Evolutionary conservation across 352 stramenopile genomes (phyloP), one percentile per base, ranked within the genome.

Genomic region (Vaucheria bursata): DNA sequence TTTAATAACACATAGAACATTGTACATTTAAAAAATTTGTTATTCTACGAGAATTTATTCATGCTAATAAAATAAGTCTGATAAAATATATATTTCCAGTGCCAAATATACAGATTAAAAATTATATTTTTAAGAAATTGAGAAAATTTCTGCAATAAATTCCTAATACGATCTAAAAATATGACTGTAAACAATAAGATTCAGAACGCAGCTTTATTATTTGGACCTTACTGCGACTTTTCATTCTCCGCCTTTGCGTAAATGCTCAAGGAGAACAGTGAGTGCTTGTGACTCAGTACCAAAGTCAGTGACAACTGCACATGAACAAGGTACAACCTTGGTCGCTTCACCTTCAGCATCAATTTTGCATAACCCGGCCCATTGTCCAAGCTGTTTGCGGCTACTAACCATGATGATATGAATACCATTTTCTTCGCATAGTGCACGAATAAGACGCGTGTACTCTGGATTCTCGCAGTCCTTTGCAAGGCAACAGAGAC

Each of bases 401-500:
- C 71, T 69, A 73, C 79, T 88, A 31, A 93, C 88, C 87, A 93
- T 93, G 76, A 95, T 87, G 36, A 94, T 85, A 71, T 88, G 85
- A 38, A 94, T 89, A 74, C 91, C 88, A 73, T 86, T 87, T 78
- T 94, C 89, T 65, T 87, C 85, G 77, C 89, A 93, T 4, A 94
- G 85, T 72, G 94, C 95, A 83, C 94, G 94, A 83, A 99, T 95
- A 82, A 99, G 91, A 89, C 98, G 98, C 85, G 93, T 97, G 93
- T 99, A 99, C 87, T 96, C 97, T 66, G 94, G 93, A 86, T 99
- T 97, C 87, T 99, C 96, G 90, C 96, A 99, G 89, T 99, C 94
- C 88, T 98, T 96, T 79, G 96, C 92, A 64, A 99, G 92, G 87
- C 93, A 98, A 90, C 97, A 99, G 66, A 99, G 90, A 82, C 95